Base-by-base conservation (phyloP, 345 rosid genomes). In the Anastatica hierochuntica region DNA sequence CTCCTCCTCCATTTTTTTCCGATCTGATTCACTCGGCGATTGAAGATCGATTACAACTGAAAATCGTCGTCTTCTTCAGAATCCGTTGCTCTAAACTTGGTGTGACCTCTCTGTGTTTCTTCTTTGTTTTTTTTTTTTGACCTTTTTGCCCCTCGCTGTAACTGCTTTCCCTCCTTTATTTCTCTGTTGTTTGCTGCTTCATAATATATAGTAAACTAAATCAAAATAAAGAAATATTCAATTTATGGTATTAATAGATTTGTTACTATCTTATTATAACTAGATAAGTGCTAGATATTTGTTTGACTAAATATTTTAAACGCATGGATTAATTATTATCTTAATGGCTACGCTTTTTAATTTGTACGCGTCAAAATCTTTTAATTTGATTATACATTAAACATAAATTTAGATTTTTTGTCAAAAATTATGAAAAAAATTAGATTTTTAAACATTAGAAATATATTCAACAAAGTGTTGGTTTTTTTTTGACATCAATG, bases 11-110 rank as follows among this genome's bases (percentile, higher is more conserved):
- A 51, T 60, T 24, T 1, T 46, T 6, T 5, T 24, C 49, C 20
- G 12, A 19, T n/a, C n/a, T n/a, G n/a, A n/a, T n/a, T n/a, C n/a
- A n/a, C n/a, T n/a, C n/a, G n/a, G n/a, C n/a, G n/a, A n/a, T n/a
- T n/a, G n/a, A n/a, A n/a, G n/a, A n/a, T n/a, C 7, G 29, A 14
- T 17, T 30, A 15, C 26, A 26, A 60, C 36, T 12, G 43, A 14
- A 15, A 60, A 44, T 13, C 4, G n/a, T n/a, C n/a, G n/a, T n/a
- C n/a, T n/a, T 23, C 38, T 52, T 52, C 60, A 62, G 40, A 53
- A 53, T 63, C 47, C 14, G 58, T 27, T 39, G 58, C 57, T 52
- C 57, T 52, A 52, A 52, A 52, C 44, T 52, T 52, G 31, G 50
- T 47, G 58, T 39, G 46, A 15, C 47, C 47, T 37, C 16, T 12